Evolutionary conservation across 208 protist genomes (phyloP).

Genomic region (Naegleria fowleri): DNA sequence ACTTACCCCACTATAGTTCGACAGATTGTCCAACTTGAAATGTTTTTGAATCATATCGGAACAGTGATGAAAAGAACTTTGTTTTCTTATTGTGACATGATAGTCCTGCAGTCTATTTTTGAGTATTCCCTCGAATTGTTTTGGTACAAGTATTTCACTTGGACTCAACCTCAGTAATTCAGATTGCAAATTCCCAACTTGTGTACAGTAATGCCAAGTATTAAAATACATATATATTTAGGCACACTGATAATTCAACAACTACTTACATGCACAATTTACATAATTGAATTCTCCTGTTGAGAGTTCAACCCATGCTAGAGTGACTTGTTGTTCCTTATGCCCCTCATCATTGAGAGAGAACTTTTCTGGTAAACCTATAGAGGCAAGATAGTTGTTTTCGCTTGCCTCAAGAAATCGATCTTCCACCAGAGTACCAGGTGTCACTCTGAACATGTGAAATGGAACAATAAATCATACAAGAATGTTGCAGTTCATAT

Average conservation of each 20-base stretch:
- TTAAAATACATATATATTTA: too few relatives aligned
- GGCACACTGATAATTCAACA: background rate
- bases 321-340: conserved; percentile 19
- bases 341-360: background rate
- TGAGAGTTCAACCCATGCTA: conserved; percentile 45
- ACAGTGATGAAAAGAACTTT: background rate
- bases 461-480: too few relatives aligned
- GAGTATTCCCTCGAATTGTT: background rate
- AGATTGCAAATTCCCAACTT: background rate
- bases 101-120: background rate
- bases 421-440: conserved; percentile 44
- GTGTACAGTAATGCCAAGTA: background rate
- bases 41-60: background rate
- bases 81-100: background rate
- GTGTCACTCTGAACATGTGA: conserved; percentile 45
- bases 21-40: background rate
- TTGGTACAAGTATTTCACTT: background rate
- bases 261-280: background rate
- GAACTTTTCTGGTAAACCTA: background rate
- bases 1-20: background rate
- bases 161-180: conserved; percentile 21
- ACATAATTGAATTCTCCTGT: conserved; percentile 44
- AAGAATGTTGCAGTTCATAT: too few relatives aligned
- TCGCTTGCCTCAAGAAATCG: conserved; percentile 34
- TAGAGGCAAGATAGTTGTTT: conserved; percentile 39